Evolutionary conservation across 179 eudicot species (phyloP).

Genomic region (Patellifolia procumbens): DNA sequence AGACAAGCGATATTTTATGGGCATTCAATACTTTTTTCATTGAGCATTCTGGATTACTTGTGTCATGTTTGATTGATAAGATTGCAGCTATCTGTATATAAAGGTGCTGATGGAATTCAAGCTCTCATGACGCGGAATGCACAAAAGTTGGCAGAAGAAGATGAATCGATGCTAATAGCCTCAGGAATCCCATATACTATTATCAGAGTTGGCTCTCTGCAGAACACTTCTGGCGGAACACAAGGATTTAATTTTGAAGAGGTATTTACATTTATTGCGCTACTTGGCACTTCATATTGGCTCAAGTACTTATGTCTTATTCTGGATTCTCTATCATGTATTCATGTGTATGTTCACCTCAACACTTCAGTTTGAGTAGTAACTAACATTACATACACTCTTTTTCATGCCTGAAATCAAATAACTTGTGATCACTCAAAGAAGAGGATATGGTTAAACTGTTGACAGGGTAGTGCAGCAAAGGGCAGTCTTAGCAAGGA

Average conservation of each 20-base stretch:
- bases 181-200: slow-evolving; percentile 79
- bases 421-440: neutral
- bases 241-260: slow-evolving; percentile 82
- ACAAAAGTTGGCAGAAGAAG: slow-evolving; percentile 71
- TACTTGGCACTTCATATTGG: too few species aligned
- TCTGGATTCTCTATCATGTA: too few species aligned
- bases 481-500: slow-evolving; percentile 84
- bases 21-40: too few species aligned
- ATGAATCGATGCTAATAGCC: slow-evolving; percentile 54
- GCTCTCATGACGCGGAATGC: slow-evolving; percentile 74
- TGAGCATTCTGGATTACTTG: neutral
- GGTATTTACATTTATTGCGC: slow-evolving; percentile 38
- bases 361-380: too few species aligned
- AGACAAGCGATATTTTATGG: too few species aligned
- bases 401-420: neutral
- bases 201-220: slow-evolving; percentile 66
- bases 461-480: slow-evolving; percentile 66
- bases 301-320: too few species aligned
- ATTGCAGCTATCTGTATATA: slow-evolving; percentile 91
- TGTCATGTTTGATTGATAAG: slow-evolving; percentile 52
- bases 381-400: neutral
- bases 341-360: too few species aligned
- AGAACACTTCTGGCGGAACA: slow-evolving; percentile 68
- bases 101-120: slow-evolving; percentile 74
- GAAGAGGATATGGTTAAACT: neutral